Evolutionary conservation across 2,329 filamentous ascomycete species (phyloP), one percentile per base, ranked within the genome.

Genomic region (Aaosphaeria arxii): DNA sequence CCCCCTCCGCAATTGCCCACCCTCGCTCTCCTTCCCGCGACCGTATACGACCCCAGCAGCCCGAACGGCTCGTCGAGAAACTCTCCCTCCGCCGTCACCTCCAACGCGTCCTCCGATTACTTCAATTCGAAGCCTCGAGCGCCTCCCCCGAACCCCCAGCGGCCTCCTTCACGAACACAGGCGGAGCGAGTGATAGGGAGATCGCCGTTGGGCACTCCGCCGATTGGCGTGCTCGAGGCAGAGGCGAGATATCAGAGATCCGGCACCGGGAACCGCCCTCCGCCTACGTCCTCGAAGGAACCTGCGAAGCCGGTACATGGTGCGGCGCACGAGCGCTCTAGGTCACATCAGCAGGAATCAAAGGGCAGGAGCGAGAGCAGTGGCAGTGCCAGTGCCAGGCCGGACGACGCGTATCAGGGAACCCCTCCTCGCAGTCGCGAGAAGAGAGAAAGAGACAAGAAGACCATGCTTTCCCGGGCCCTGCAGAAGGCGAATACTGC

Each of bases 401-500:
- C 65, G 47, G 65, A 70, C 59, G 66, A 70, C 56, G 44, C 47
- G 46, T 48, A 56, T 44, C 59, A 62, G 45, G 61, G 60, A 48
- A 64, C 66, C 28, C 62, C 62, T 48, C 68, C 69, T 48, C 67
- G 70, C 51, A 67, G 66, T 5, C 66, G 70, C 43, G 75, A 77
- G 53, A 66, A 68, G 50, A 64, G 71, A 44, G 76, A 78, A 50
- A 75, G 71, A 57, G 76, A 78, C 58, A 78, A 97, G 68, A 97
- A 96, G 75, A 88, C 86, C 7, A 97, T 97, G 91, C 80, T 99
- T 33, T 96, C 92, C n/a, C 89, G 88, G 59, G 94, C 94, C 1
- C 76, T 99, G 46, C 88, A 95, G 66, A 96, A 96, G 73, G 94
- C 94, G 43, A 96, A 99, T 64, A 92, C 89, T 9, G 94, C 94